Conservation (phyloP, 495 filamentous ascomycete species). For the Penicillium riverlandense region DNA sequence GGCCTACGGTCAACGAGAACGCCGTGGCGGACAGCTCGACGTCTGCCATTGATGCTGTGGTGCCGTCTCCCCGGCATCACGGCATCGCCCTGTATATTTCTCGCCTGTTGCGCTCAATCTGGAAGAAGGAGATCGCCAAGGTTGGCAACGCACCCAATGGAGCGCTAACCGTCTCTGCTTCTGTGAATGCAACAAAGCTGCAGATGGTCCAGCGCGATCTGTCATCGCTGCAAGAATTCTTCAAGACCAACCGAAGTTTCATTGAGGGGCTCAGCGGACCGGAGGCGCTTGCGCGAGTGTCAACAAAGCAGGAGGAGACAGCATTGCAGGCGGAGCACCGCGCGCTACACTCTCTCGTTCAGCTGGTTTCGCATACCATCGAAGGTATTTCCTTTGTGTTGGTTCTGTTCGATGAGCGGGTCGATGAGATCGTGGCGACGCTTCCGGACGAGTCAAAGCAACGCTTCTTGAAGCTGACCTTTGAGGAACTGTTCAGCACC, state of each 20-base stretch:
- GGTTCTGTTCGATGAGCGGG: slow-evolving; percentile 85
- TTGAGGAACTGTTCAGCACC: slow-evolving; percentile 76
- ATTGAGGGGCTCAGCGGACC: slow-evolving; percentile 90
- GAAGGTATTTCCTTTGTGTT: slow-evolving; percentile 94
- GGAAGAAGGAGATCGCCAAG: slow-evolving; percentile 61
- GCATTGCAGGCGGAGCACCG: slow-evolving; percentile 89
- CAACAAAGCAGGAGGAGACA: slow-evolving; percentile 80
- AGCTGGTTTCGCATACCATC: slow-evolving; percentile 75
- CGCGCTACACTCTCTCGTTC: slow-evolving; percentile 76
- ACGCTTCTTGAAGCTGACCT: slow-evolving; percentile 69
- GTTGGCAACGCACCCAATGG: slow-evolving; percentile 51
- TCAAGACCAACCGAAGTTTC: slow-evolving; percentile 75
- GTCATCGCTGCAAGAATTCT: slow-evolving; percentile 67
- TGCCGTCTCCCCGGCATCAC: slow-evolving; percentile 80
- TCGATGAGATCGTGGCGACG: slow-evolving; percentile 78
- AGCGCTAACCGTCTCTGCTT: slow-evolving; percentile 38
- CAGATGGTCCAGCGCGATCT: slow-evolving; percentile 72
- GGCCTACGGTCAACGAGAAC: slow-evolving; percentile 70
- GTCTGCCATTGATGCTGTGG: slow-evolving; percentile 66
- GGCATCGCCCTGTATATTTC: slow-evolving; percentile 83
- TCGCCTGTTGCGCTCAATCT: slow-evolving; percentile 75
- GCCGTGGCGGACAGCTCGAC: slow-evolving; percentile 53
- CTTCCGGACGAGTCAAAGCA: slow-evolving; percentile 62
- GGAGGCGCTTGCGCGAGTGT: slow-evolving; percentile 61
- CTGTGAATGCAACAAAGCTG: slow-evolving; percentile 57